Evolutionary conservation across 1,284 basidiomycete genomes (phyloP).

Genomic region (Neolentinus lepideus): DNA sequence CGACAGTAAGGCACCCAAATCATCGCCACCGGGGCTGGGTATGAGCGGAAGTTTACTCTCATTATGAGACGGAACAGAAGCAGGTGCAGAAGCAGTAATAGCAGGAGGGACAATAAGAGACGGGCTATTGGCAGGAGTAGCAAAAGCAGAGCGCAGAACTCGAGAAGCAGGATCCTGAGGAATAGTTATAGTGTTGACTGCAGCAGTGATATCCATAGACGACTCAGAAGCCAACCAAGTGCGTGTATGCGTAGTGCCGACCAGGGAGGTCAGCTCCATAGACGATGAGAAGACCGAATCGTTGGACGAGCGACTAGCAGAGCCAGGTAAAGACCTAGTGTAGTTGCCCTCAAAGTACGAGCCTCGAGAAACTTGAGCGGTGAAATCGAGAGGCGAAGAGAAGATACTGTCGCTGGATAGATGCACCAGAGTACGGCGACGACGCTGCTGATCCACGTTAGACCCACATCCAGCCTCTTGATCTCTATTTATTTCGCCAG

Average conservation of each 20-base stretch:
- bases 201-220: background rate
- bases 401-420: constrained; percentile 2
- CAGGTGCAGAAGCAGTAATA: background rate
- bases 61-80: background rate
- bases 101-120: background rate
- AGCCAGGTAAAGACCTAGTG: background rate
- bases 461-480: background rate
- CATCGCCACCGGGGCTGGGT: background rate
- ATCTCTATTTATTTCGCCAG: background rate
- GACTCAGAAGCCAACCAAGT: background rate
- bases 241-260: background rate
- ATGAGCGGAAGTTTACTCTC: background rate
- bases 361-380: background rate
- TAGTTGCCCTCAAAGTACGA: background rate
- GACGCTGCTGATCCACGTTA: background rate
- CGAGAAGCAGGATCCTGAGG: background rate
- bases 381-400: constrained; percentile 1
- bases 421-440: background rate
- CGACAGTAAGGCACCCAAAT: background rate
- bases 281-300: background rate
- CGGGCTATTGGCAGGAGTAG: background rate
- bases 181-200: background rate
- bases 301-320: background rate
- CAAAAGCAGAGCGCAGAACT: background rate
- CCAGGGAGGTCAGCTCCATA: background rate